Percentiles rank a stretch among this genome's conserved stretches.
Conservation (phyloP, 495 filamentous ascomycete species). For the Apodospora peruviana region DNA sequence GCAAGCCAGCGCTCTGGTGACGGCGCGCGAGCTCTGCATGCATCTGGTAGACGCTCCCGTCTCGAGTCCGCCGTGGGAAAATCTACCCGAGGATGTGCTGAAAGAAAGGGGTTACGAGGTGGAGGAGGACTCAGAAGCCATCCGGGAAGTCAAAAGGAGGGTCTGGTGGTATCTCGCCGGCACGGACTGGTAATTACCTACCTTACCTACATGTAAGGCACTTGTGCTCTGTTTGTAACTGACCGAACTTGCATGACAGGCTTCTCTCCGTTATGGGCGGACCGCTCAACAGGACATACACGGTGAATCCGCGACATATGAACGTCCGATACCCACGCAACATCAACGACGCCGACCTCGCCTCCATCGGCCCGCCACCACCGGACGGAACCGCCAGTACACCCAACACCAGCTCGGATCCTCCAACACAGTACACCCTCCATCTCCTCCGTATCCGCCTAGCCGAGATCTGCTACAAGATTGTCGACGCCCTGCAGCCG, state of each 20-base stretch:
- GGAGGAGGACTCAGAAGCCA: slow-evolving; percentile 13
- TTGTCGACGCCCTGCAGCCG: slow-evolving; percentile 28
- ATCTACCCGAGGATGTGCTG: not conserved
- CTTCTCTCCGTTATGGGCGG: slow-evolving; percentile 29
- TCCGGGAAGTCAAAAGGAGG: slow-evolving; percentile 39
- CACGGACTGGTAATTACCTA: slow-evolving; percentile 38
- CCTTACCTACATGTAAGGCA: not conserved
- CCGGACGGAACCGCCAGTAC: slow-evolving; percentile 30
- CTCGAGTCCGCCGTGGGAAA: not conserved
- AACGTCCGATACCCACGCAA: slow-evolving; percentile 40
- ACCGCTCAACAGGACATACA: slow-evolving; percentile 38
- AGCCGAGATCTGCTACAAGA: slow-evolving; percentile 37
- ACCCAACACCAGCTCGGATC: slow-evolving; percentile 30
- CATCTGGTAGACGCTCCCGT: slow-evolving; percentile 38
- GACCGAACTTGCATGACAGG: slow-evolving; percentile 22
- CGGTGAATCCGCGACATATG: slow-evolving; percentile 37
- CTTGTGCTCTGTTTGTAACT: not conserved
- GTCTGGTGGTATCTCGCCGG: slow-evolving; percentile 47
- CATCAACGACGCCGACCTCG: slow-evolving; percentile 33
- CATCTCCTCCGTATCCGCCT: slow-evolving; percentile 40
- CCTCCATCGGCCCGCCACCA: not conserved
- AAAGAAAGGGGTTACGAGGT: slow-evolving; percentile 1
- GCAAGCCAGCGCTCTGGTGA: slow-evolving; percentile 23
- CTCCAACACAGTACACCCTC: slow-evolving; percentile 31
- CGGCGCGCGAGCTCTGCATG: slow-evolving; percentile 34